Evolutionary conservation across 371 early-diverging fungal genomes (phyloP).

Genomic region (Saksenaea oblongispora): DNA sequence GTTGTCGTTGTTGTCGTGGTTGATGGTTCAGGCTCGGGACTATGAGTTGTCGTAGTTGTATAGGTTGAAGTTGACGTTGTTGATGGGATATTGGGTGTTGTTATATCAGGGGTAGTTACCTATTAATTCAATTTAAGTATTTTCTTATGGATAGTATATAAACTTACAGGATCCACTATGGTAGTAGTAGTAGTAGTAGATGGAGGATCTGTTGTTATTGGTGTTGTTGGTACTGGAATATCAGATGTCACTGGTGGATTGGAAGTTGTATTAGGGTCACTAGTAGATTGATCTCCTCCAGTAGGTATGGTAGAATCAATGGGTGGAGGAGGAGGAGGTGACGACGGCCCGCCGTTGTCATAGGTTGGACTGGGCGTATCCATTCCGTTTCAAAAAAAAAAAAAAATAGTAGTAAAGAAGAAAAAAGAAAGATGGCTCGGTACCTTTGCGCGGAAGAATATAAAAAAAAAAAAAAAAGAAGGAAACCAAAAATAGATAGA

Average conservation of each 20-base stretch:
- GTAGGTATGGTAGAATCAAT: background rate
- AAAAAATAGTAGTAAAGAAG: background rate
- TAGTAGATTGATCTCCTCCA: too few species aligned
- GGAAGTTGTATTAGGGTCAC: background rate
- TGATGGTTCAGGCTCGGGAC: background rate
- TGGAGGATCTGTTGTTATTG: too few species aligned
- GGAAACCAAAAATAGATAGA: background rate
- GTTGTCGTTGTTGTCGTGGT: background rate
- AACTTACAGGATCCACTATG: background rate
- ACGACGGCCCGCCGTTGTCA: slow-evolving; percentile 4
- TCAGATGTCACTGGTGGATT: background rate
- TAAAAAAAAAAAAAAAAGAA: background rate
- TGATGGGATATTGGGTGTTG: background rate
- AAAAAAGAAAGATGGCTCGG: background rate
- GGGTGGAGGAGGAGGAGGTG: background rate
- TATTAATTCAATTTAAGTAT: background rate
- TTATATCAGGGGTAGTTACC: background rate
- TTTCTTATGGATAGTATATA: background rate
- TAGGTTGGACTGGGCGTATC: background rate
- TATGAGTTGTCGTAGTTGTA: background rate
- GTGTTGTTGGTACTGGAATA: background rate
- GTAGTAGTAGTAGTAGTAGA: background rate
- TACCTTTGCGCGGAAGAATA: background rate
- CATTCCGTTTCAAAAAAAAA: background rate
- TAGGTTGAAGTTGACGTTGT: background rate